Base-by-base conservation (phyloP, 371 early-diverging fungal species). In the Lichtheimia hyalospora region DNA sequence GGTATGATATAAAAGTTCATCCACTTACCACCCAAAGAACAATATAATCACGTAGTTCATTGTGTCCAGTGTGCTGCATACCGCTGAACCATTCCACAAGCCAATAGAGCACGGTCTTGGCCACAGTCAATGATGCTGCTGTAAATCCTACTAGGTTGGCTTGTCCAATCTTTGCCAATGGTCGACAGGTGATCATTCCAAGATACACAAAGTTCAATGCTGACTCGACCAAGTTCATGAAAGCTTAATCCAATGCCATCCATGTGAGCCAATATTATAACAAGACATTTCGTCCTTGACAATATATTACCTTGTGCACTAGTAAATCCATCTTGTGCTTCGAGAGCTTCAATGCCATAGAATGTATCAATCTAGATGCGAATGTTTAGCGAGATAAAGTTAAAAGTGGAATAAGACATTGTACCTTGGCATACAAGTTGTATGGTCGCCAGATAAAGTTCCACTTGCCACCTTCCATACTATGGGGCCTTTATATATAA, bases 391-490 rank as follows among this genome's bases (percentile, higher is more conserved):
- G n/a, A n/a, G n/a, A n/a, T n/a, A n/a, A n/a, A n/a, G n/a, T n/a
- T n/a, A n/a, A n/a, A n/a, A n/a, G n/a, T n/a, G n/a, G n/a, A n/a
- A n/a, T n/a, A n/a, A n/a, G 16, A 28, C 1, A 6, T 56, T 23
- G 27, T 65, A 72, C 77, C 63, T 58, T 69, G 23, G 55, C 73
- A 59, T 74, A 72, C 14, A 74, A 34, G 34, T 68, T 72, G 46
- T 77, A 77, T 13, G 74, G 74, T 48, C 56, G 58, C 73, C 72
- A 74, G 28, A 77, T n/a, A 39, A 61, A 62, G 50, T 68, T 66
- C 27, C 62, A 65, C 10, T 58, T 52, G 2, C 74, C 74, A n/a
- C 70, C 73, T 57, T 65, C 66, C 74, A 77, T 74, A 40, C 68
- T 71, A 41, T 65, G 62, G 15, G 77, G 77, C 43, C 76, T 75